These are phyloP conservation scores for Penicillium sp. DNA, from an alignment of 2,329 filamentous ascomycete species.

Conservation along the genomic window DNA sequence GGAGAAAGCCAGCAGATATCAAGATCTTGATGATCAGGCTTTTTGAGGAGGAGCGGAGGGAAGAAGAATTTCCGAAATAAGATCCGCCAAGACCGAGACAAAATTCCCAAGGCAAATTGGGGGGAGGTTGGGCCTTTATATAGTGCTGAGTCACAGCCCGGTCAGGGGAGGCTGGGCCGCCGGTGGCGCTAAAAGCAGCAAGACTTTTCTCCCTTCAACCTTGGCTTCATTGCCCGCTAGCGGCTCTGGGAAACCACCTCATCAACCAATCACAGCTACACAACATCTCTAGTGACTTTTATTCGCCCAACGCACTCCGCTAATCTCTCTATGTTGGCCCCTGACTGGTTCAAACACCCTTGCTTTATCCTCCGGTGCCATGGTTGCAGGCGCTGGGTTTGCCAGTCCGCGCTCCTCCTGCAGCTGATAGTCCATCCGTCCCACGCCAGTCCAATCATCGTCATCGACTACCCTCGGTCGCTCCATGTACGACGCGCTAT, in stretches of 20 bases:
- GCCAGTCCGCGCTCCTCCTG: slow-evolving; percentile 27
- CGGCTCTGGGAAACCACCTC: slow-evolving; percentile 18
- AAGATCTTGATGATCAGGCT: slow-evolving; percentile 8
- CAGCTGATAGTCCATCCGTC: slow-evolving; percentile 20
- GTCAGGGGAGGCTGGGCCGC: slow-evolving; percentile 33
- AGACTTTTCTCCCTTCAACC: slow-evolving; percentile 22
- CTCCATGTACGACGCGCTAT: slow-evolving; percentile 26
- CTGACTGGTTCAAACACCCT: slow-evolving; percentile 20
- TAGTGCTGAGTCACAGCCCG: slow-evolving; percentile 31
- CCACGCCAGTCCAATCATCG: slow-evolving; percentile 23
- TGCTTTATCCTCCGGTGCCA: slow-evolving; percentile 23
- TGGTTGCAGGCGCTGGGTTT: slow-evolving; percentile 23
- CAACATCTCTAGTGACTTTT: not conserved
- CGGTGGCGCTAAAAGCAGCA: slow-evolving; percentile 34
- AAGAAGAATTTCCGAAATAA: slow-evolving; percentile 29
- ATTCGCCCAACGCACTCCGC: not conserved
- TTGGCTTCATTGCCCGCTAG: slow-evolving; percentile 19
- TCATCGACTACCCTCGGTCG: slow-evolving; percentile 17
- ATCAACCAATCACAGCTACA: not conserved
- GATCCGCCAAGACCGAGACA: slow-evolving; percentile 34
- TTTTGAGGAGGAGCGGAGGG: slow-evolving; percentile 16
- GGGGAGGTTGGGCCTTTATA: slow-evolving; percentile 37
- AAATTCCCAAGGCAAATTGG: slow-evolving; percentile 23
- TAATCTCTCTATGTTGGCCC: not conserved
- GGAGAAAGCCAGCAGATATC: slow-evolving; percentile 17